Evolutionary conservation across 2,329 filamentous ascomycete species (phyloP).

Genomic region (Cordyceps cicadae): DNA sequence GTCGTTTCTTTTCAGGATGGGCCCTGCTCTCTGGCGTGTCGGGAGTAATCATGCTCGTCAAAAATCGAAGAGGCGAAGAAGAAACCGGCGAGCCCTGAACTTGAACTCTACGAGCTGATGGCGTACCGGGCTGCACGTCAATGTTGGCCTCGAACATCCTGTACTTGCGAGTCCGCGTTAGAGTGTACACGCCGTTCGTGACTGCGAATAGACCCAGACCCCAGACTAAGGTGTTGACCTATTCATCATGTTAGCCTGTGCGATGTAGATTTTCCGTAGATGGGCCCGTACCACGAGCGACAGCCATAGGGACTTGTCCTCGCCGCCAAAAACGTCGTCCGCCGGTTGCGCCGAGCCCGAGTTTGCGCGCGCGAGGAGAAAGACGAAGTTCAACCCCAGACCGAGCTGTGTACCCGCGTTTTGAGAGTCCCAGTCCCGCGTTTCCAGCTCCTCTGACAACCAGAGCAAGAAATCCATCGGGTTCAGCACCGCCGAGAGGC

Average conservation of each 20-base stretch:
- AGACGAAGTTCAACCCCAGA: slow-evolving; percentile 65
- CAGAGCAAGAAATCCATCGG: slow-evolving; percentile 85
- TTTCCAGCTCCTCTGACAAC: slow-evolving; percentile 87
- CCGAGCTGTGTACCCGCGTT: slow-evolving; percentile 69
- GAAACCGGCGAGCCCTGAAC: slow-evolving; percentile 75
- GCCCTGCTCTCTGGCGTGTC: slow-evolving; percentile 73
- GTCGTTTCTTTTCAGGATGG: slow-evolving; percentile 70
- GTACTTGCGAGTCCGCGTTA: slow-evolving; percentile 76
- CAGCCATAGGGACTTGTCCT: slow-evolving; percentile 56
- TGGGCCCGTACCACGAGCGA: slow-evolving; percentile 40
- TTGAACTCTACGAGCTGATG: slow-evolving; percentile 79
- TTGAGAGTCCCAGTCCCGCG: slow-evolving; percentile 81
- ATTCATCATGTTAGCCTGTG: slow-evolving; percentile 11
- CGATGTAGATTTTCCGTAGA: slow-evolving; percentile 2
- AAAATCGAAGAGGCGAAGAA: slow-evolving; percentile 68
- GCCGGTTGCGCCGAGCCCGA: slow-evolving; percentile 43
- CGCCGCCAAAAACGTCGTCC: slow-evolving; percentile 82
- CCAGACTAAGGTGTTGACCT: slow-evolving; percentile 67
- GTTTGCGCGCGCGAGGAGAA: slow-evolving; percentile 78
- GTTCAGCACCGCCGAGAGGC: slow-evolving; percentile 72
- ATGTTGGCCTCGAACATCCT: slow-evolving; percentile 83
- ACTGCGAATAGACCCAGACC: slow-evolving; percentile 57
- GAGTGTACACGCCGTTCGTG: slow-evolving; percentile 72
- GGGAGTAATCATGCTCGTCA: slow-evolving; percentile 58
- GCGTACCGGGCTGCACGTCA: slow-evolving; percentile 66